Evolutionary conservation across 1,284 basidiomycete genomes (phyloP).

Genomic region (Puccinia brachypodii): DNA sequence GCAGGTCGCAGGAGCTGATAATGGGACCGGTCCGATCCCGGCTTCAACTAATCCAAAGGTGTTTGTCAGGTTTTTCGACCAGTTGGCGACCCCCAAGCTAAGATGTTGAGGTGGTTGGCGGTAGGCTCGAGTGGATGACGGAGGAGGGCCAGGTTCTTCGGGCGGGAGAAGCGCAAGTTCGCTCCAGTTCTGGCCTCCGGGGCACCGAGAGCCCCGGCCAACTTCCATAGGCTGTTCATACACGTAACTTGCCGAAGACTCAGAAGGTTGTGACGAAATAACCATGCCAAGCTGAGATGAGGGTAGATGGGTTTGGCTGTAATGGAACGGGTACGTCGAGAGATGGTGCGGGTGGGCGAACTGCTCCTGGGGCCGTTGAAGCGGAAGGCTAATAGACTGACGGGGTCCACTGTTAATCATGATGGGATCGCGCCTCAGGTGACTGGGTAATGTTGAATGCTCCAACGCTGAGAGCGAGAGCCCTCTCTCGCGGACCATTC

Average conservation of each 20-base stretch:
- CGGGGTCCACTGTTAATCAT: conserved; percentile 1
- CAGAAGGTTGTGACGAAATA: neutral
- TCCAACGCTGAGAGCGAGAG: conserved; percentile 31
- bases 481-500: conserved; percentile 18
- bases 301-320: neutral
- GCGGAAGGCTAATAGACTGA: conserved; percentile 35
- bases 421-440: neutral
- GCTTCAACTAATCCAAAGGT: conserved; percentile 25
- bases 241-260: neutral
- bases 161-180: neutral
- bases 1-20: conserved; percentile 27
- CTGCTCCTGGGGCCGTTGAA: neutral
- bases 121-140: neutral
- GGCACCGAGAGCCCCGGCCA: conserved; percentile 31
- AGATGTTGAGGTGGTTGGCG: neutral
- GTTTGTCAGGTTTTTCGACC: conserved; percentile 10
- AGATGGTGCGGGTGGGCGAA: neutral
- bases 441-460: neutral
- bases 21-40: neutral
- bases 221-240: neutral
- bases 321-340: neutral
- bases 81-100: neutral
- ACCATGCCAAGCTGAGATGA: neutral
- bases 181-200: neutral
- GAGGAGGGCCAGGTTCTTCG: neutral